Evolutionary conservation across 2,329 filamentous ascomycete species (phyloP).

Genomic region (Laburnicola sp.): DNA sequence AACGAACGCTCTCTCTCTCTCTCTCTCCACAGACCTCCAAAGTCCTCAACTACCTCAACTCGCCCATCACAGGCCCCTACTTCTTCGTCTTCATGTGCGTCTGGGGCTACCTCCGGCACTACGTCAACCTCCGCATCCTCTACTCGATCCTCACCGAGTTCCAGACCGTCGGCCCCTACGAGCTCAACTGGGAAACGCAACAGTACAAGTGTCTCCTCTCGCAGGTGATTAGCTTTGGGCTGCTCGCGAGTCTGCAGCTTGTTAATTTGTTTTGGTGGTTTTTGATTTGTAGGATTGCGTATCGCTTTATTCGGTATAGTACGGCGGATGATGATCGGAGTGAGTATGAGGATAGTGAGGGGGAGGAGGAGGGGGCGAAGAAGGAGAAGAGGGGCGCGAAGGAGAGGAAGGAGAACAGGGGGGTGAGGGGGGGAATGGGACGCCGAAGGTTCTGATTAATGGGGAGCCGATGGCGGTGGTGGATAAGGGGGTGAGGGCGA

Average conservation of each 20-base stretch:
- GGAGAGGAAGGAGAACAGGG: constrained; percentile 14
- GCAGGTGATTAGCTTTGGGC: constrained; percentile 66
- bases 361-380: constrained; percentile 46
- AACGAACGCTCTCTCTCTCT: no score
- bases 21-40: constrained; percentile 90
- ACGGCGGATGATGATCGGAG: constrained; percentile 71
- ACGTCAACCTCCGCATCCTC: constrained; percentile 76
- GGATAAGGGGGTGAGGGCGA: constrained; percentile 7
- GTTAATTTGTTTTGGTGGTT: constrained; percentile 83
- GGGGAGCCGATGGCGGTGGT: constrained; percentile 28
- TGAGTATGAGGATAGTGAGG: constrained; percentile 60
- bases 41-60: constrained; percentile 86
- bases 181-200: constrained; percentile 73
- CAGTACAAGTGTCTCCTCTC: constrained; percentile 77
- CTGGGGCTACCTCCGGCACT: constrained; percentile 91
- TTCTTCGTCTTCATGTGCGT: constrained; percentile 78
- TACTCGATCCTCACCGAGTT: constrained; percentile 76
- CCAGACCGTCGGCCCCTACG: constrained; percentile 72
- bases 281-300: constrained; percentile 74
- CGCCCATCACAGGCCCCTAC: constrained; percentile 76
- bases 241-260: constrained; percentile 70
- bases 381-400: constrained; percentile 11
- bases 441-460: constrained; percentile 33
- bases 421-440: constrained; percentile 18
- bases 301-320: constrained; percentile 66